phyloP scores from a whole-genome alignment of 768 basidiomycete species.

The Cubamyces lactineus region DNA sequence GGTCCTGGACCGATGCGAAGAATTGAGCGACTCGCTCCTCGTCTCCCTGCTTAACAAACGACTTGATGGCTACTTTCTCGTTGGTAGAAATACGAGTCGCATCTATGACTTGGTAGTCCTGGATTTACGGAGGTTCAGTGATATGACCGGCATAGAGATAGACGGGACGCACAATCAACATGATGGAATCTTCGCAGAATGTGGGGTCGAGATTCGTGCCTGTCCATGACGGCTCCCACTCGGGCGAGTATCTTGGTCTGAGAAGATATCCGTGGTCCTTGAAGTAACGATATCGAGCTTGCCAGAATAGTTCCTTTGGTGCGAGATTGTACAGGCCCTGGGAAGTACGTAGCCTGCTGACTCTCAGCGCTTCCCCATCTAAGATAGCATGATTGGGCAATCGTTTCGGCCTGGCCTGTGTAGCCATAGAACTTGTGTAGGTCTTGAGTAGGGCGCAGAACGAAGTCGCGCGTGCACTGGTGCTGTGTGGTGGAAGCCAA shows the following conservation, averaged over 20 bases:
- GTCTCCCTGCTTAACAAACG: not conserved
- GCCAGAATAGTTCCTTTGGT: conserved; percentile 17
- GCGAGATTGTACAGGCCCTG: conserved; percentile 15
- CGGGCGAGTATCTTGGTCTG: conserved; percentile 23
- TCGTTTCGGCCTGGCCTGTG: conserved; percentile 10
- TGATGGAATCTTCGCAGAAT: conserved; percentile 27
- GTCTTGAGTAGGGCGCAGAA: not conserved
- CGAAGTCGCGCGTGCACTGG: not conserved
- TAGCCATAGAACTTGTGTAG: not conserved
- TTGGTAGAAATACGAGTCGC: conserved; percentile 14
- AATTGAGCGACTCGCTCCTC: conserved; percentile 21
- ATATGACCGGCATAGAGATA: not conserved
- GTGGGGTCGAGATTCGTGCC: conserved; percentile 10
- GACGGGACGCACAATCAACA: conserved; percentile 12
- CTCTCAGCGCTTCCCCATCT: not conserved
- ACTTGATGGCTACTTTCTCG: conserved; percentile 23
- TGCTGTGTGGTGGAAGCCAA: not conserved
- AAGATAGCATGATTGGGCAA: conserved; percentile 16
- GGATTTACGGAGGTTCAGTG: not conserved
- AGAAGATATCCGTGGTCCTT: conserved; percentile 24
- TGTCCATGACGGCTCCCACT: conserved; percentile 23
- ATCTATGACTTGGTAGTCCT: conserved; percentile 23
- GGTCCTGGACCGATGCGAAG: conserved; percentile 15
- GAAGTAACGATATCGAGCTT: conserved; percentile 19
- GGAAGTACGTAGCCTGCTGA: not conserved